Base-by-base conservation (phyloP, 2,329 filamentous ascomycete species). In the Neospermospora avenae region DNA sequence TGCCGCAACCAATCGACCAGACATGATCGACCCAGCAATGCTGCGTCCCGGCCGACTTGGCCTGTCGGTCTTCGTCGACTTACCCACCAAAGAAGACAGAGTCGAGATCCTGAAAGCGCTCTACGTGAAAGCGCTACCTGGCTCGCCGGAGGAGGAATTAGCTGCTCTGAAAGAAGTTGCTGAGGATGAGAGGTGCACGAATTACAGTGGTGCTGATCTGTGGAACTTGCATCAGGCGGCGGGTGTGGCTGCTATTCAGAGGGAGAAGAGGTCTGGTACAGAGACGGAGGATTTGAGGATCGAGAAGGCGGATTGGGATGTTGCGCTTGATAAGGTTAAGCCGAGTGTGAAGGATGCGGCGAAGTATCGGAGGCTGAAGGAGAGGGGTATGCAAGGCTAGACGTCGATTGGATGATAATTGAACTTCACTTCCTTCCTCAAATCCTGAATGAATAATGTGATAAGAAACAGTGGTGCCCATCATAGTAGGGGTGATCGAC, bases 21-120 rank as follows among this genome's bases (percentile, higher is more conserved):
- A 98, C 71, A 96, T 96, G 77, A 98, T 99, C 67, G 95, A 99
- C 73, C 87, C 91, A 1, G 95, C 95, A 1, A 96, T 99, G 85
- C 82, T 98, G 11, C 88, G 95, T 1, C 93, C 95, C 0, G 95
- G 95, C 0, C 87, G 95, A 25, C 81, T 99, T 1, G 93, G 93
- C 65, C 93, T 88, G 0, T 84, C 88, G n/a, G 81, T 98, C 25
- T 97, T 93, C 68, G 89, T 99, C 41, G 93, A 95, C 69, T 77
- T 98, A 0, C 95, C 95, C 0, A 87, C 85, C 25, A 79, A 87
- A 0, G 81, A 86, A 7, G 92, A 96, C 72, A 83, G 95, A 14
- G 89, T 90, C 0, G 91, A 96, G 59, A 99, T 99, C 63, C 79
- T 99, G 22, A 81, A 81, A 58, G 91, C 93, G 2, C 77, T 86